phyloP scores from a whole-genome alignment of 1,284 basidiomycete genomes.

The Cutaneotrichosporon sp. region DNA sequence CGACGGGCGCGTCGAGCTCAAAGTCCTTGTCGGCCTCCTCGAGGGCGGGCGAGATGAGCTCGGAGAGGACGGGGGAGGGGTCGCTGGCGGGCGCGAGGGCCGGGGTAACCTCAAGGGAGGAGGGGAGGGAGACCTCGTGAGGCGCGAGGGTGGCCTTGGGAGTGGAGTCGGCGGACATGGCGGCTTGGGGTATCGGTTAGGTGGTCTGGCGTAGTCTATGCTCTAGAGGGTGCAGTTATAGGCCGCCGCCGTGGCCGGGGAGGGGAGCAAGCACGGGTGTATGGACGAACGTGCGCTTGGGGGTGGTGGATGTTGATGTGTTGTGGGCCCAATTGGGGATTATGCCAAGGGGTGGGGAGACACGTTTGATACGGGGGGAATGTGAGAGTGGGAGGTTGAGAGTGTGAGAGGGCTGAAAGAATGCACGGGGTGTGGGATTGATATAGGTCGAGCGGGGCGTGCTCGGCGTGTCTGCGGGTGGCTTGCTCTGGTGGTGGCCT shows the following conservation, averaged over 20 bases:
- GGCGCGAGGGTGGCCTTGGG: neutral
- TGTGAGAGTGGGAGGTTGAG: neutral
- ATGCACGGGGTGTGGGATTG: neutral
- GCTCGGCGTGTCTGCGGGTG: too few relatives aligned
- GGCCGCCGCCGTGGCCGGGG: neutral
- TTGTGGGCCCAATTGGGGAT: neutral
- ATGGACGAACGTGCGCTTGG: neutral
- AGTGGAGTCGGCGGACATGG: constrained; percentile 3
- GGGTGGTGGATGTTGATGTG: neutral
- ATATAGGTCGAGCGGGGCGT: neutral
- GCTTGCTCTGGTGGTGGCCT: too few relatives aligned
- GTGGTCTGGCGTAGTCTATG: neutral
- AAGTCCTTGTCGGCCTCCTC: constrained; percentile 25
- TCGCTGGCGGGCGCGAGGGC: constrained; percentile 27
- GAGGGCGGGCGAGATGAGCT: constrained; percentile 35
- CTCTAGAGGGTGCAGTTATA: constrained; percentile 7
- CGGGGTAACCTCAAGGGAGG: constrained; percentile 25
- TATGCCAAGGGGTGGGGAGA: neutral
- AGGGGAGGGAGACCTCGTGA: neutral
- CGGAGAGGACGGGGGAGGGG: constrained; percentile 34
- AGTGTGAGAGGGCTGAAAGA: neutral
- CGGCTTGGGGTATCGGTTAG: constrained; percentile 9
- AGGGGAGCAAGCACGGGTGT: neutral
- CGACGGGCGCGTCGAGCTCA: constrained; percentile 21
- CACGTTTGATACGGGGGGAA: neutral